Percentiles rank a stretch among this genome's conserved stretches.
Evolutionary conservation across 768 basidiomycete genomes (phyloP).

Genomic region (Sarcodon aspratus): DNA sequence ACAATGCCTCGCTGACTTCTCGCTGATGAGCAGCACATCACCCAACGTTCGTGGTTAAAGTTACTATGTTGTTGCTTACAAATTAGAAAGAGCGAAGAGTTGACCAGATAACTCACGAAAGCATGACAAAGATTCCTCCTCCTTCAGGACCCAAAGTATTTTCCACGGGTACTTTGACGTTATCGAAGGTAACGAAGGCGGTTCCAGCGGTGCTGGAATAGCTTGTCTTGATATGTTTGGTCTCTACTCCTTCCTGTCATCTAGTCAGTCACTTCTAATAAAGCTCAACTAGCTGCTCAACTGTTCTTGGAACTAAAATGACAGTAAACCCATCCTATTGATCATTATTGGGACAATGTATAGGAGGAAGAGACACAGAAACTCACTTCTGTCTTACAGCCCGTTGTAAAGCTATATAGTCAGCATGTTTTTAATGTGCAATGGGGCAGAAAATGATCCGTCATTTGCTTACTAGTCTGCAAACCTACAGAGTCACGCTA

Average conservation of each 20-base stretch:
- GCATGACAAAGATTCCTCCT: conserved; percentile 54
- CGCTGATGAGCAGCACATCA: conserved; percentile 69
- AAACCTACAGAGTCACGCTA: conserved; percentile 19
- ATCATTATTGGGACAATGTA: conserved; percentile 9
- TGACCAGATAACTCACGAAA: conserved; percentile 25
- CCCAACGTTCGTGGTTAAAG: conserved; percentile 95
- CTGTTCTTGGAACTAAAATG: conserved; percentile 66
- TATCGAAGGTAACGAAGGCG: conserved; percentile 70
- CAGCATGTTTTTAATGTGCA: conserved; percentile 3
- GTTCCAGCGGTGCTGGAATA: conserved; percentile 87
- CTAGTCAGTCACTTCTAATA: no score
- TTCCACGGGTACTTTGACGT: conserved; percentile 77
- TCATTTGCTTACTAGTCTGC: conserved; percentile 18
- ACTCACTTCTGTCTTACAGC: conserved; percentile 53
- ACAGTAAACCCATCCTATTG: conserved; percentile 63
- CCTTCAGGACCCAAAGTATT: conserved; percentile 80
- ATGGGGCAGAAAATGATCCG: neutral
- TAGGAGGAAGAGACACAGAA: neutral
- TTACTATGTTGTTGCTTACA: conserved; percentile 43
- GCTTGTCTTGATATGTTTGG: conserved; percentile 80
- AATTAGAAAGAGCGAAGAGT: neutral
- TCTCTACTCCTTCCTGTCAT: conserved; percentile 60
- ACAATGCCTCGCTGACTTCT: conserved; percentile 54
- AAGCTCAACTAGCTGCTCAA: no score
- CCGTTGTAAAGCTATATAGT: conserved; percentile 49